phyloP scores from a whole-genome alignment of 2,329 filamentous ascomycete genomes.

The Trichophyton benhamiae region DNA sequence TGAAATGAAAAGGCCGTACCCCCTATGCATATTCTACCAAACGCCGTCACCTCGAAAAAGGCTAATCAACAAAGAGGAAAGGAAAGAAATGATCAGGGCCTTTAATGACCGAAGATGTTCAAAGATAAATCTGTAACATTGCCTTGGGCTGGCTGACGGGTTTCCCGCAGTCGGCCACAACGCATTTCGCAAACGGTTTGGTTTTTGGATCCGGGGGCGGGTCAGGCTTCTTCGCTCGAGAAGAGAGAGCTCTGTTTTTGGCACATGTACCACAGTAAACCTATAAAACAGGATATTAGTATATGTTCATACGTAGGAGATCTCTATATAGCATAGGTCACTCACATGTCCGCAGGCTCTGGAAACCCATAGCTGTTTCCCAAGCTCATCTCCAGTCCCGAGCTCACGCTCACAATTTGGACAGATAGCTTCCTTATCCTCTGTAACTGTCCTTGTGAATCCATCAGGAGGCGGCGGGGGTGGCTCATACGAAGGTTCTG shows the following conservation, averaged over 20 bases:
- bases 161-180: constrained; percentile 32
- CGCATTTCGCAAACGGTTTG: constrained; percentile 34
- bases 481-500: constrained; percentile 41
- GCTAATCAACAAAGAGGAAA: background rate
- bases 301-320: constrained; percentile 4
- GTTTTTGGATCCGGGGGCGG: constrained; percentile 16
- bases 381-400: constrained; percentile 55
- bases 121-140: constrained; percentile 40
- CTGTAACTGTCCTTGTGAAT: constrained; percentile 64
- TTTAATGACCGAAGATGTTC: constrained; percentile 16
- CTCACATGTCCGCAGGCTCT: constrained; percentile 82
- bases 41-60: constrained; percentile 4
- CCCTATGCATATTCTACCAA: background rate
- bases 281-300: constrained; percentile 17
- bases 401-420: constrained; percentile 79
- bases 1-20: background rate
- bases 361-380: constrained; percentile 84
- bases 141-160: constrained; percentile 26
- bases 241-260: constrained; percentile 25
- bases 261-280: constrained; percentile 40
- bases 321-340: background rate
- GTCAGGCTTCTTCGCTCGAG: constrained; percentile 24
- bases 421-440: constrained; percentile 65
- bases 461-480: constrained; percentile 57
- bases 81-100: constrained; percentile 7